Percentiles rank a stretch among this genome's conserved stretches.
Evolutionary conservation across 768 basidiomycete species (phyloP).

Genomic region (Paxillus involutus): DNA sequence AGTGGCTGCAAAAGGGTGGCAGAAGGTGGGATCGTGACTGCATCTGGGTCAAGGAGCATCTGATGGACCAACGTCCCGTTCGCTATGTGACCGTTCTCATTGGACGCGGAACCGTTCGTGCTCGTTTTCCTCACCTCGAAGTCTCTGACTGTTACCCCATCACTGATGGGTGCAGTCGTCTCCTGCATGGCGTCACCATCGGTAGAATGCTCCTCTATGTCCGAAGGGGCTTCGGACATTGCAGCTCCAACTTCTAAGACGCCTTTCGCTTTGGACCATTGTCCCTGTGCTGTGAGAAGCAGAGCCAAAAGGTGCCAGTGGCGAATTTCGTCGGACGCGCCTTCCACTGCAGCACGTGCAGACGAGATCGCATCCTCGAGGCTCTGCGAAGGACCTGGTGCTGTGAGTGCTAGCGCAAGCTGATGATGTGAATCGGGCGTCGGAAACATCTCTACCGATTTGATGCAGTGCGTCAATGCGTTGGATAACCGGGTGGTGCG

Average conservation of each 20-base stretch:
- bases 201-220: slow-evolving; percentile 33
- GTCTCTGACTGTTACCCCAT: slow-evolving; percentile 2
- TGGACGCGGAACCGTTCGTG: not conserved
- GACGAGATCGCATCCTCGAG: slow-evolving; percentile 65
- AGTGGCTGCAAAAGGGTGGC: slow-evolving; percentile 42
- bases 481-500: slow-evolving; percentile 59
- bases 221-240: slow-evolving; percentile 44
- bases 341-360: slow-evolving; percentile 73
- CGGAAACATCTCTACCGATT: slow-evolving; percentile 47
- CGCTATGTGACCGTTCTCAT: not conserved
- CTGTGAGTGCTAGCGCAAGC: slow-evolving; percentile 72
- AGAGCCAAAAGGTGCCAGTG: slow-evolving; percentile 93
- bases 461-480: slow-evolving; percentile 51
- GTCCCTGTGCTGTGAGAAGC: slow-evolving; percentile 72
- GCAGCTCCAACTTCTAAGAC: slow-evolving; percentile 78
- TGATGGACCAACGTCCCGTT: slow-evolving; percentile 12
- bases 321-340: slow-evolving; percentile 58
- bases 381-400: slow-evolving; percentile 62
- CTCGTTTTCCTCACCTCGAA: slow-evolving; percentile 11
- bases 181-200: slow-evolving; percentile 18
- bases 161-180: slow-evolving; percentile 2
- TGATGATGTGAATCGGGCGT: slow-evolving; percentile 70
- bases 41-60: slow-evolving; percentile 30
- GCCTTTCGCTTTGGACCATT: slow-evolving; percentile 75
- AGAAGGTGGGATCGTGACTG: slow-evolving; percentile 39